Evolutionary conservation across 2,329 filamentous ascomycete species (phyloP).

Genomic region (Monosporascus sp.): DNA sequence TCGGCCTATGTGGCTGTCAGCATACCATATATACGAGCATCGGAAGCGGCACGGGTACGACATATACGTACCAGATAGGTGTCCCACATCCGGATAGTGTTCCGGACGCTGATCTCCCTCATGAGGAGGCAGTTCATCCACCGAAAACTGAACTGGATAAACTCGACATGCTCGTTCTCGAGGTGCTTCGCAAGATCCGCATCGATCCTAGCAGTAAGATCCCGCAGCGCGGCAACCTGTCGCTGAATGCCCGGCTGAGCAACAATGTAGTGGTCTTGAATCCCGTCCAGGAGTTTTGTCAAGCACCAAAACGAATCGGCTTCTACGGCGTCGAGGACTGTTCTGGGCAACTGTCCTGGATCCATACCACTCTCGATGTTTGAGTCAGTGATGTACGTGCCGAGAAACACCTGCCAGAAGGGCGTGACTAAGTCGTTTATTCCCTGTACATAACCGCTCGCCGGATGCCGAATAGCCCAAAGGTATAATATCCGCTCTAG

Average conservation of each 20-base stretch:
- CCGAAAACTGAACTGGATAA: slow-evolving; percentile 97
- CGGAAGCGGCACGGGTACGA: not conserved
- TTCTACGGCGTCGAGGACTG: slow-evolving; percentile 92
- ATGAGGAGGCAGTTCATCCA: slow-evolving; percentile 99
- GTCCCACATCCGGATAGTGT: slow-evolving; percentile 99
- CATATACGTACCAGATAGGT: slow-evolving; percentile 76
- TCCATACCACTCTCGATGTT: slow-evolving; percentile 95
- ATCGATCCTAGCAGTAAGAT: slow-evolving; percentile 89
- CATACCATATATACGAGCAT: not conserved
- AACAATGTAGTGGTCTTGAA: slow-evolving; percentile 98
- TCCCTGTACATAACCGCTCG: slow-evolving; percentile 95
- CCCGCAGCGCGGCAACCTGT: slow-evolving; percentile 81
- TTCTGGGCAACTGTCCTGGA: slow-evolving; percentile 82
- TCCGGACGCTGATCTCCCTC: slow-evolving; percentile 93
- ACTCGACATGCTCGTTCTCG: slow-evolving; percentile 87
- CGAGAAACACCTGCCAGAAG: slow-evolving; percentile 96
- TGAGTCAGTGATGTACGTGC: slow-evolving; percentile 88
- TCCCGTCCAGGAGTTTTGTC: slow-evolving; percentile 95
- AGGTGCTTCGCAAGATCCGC: slow-evolving; percentile 78
- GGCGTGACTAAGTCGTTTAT: slow-evolving; percentile 98
- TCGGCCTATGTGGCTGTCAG: slow-evolving; percentile 61
- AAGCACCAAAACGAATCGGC: slow-evolving; percentile 98
- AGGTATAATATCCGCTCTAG: slow-evolving; percentile 93
- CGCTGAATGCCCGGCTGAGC: slow-evolving; percentile 95
- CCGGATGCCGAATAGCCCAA: slow-evolving; percentile 96